These are phyloP conservation scores for Pseudozyma pruni DNA, from an alignment of 1,284 basidiomycete genomes.

Conservation along the genomic window DNA sequence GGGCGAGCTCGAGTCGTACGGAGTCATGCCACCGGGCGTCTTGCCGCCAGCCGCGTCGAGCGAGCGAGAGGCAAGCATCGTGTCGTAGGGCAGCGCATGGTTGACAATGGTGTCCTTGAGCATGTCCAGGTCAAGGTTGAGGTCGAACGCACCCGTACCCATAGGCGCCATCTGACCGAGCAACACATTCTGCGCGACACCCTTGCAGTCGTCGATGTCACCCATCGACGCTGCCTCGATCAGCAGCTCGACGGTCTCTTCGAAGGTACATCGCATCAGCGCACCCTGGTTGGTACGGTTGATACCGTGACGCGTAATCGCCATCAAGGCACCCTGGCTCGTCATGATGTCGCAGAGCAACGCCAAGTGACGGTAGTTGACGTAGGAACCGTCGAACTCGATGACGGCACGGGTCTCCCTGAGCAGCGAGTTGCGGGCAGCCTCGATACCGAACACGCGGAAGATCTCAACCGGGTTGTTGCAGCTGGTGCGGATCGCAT, in stretches of 20 bases:
- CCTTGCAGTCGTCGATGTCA: constrained; percentile 97
- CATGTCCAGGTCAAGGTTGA: constrained; percentile 96
- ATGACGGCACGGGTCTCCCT: constrained; percentile 86
- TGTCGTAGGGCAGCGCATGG: constrained; percentile 80
- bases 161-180: constrained; percentile 96
- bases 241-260: constrained; percentile 98
- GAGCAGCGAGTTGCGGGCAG: constrained; percentile 90
- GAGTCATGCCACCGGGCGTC: constrained; percentile 66
- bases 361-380: constrained; percentile 97
- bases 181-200: constrained; percentile 97
- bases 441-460: constrained; percentile 97
- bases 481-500: constrained; percentile 89
- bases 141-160: constrained; percentile 80
- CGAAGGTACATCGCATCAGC: constrained; percentile 97
- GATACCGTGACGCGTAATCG: constrained; percentile 99
- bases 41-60: constrained; percentile 59
- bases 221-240: constrained; percentile 99
- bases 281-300: constrained; percentile 82
- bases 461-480: constrained; percentile 97
- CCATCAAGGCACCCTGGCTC: constrained; percentile 93
- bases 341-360: constrained; percentile 98
- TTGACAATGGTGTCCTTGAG: constrained; percentile 98
- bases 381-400: constrained; percentile 98
- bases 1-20: constrained; percentile 80
- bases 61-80: constrained; percentile 69